These are phyloP conservation scores for Phellopilus nigrolimitatus DNA, from an alignment of 1,284 basidiomycete species.

Conservation along the genomic window DNA sequence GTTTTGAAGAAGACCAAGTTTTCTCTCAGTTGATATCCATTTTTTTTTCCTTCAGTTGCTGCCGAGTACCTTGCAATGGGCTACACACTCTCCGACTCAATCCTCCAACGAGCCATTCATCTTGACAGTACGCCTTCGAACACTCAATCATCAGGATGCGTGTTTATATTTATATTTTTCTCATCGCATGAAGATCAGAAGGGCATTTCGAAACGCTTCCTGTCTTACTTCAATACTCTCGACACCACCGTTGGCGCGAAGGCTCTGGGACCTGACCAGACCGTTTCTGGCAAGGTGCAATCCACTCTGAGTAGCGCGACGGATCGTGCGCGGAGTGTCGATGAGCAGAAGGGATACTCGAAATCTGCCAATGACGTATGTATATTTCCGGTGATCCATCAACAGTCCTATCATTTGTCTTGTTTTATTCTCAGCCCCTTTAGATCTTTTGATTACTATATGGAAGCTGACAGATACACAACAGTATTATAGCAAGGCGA, in stretches of 20 bases:
- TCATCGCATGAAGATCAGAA: no score
- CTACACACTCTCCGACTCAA: slow-evolving; percentile 74
- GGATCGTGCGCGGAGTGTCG: slow-evolving; percentile 66
- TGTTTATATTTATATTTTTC: no score
- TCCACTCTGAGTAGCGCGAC: slow-evolving; percentile 54
- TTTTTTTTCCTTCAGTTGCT: slow-evolving; percentile 47
- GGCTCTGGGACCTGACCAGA: slow-evolving; percentile 67
- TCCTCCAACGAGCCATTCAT: slow-evolving; percentile 83
- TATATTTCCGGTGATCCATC: no score
- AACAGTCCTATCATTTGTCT: no score
- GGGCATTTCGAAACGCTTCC: slow-evolving; percentile 83
- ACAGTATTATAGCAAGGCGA: slow-evolving; percentile 81
- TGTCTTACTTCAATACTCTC: slow-evolving; percentile 68
- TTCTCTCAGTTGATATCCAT: slow-evolving; percentile 10
- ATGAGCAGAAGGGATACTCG: slow-evolving; percentile 75
- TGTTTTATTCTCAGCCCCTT: no score
- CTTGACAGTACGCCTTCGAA: slow-evolving; percentile 69
- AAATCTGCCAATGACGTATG: slow-evolving; percentile 65
- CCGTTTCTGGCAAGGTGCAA: slow-evolving; percentile 69
- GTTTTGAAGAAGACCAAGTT: slow-evolving; percentile 23
- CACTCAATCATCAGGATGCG: neutral
- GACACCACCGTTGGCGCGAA: slow-evolving; percentile 67
- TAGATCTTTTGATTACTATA: no score
- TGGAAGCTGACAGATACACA: no score
- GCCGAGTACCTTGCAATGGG: slow-evolving; percentile 90